Evolutionary conservation across 2,329 filamentous ascomycete genomes (phyloP), one percentile per base, ranked within the genome.

Genomic region (Fusarium sororula): DNA sequence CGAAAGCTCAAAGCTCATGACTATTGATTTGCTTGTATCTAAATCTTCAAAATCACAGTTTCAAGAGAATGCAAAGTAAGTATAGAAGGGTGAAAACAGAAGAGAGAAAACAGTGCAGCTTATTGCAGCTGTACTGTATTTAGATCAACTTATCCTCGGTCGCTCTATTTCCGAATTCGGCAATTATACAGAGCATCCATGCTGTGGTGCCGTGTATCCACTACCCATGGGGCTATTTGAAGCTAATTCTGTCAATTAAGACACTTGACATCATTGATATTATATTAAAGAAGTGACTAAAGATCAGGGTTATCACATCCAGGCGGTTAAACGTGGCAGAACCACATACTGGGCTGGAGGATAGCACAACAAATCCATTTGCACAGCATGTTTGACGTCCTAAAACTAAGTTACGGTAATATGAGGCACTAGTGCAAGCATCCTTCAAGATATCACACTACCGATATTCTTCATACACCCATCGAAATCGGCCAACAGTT

Each of bases 1-100:
- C 0, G 30, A 47, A 10, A 57, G 2, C 5, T 47, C 10, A 7
- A 47, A 57, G 9, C 39, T 57, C 54, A 57, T 57, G 5, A 1
- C 10, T 44, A 0, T 22, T 12, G 12, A 26, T 12, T 12, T 28
- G 3, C 2, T 17, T 32, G 6, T 9, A 9, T 17, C 20, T 3
- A 2, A 30, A 17, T 8, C 5, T 1, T n/a, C 3, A 1, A 8
- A 50, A 17, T 12, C 0, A n/a, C 22, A n/a, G 11, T 28, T n/a
- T 7, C 5, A 18, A 32, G 4, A 18, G 7, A 32, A 22, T 2
- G 0, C 0, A 24, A 24, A 17, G 5, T 13, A 32, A 18, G 20
- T 6, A 15, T 5, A n/a, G 1, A 35, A 12, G 28, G 13, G 10
- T 18, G 28, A 26, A 17, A 20, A 10, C n/a, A n/a, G 1, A 35